Evolutionary conservation across 2,329 filamentous ascomycete genomes (phyloP), one percentile per base, ranked within the genome.

Genomic region (Fusarium transvaalense): DNA sequence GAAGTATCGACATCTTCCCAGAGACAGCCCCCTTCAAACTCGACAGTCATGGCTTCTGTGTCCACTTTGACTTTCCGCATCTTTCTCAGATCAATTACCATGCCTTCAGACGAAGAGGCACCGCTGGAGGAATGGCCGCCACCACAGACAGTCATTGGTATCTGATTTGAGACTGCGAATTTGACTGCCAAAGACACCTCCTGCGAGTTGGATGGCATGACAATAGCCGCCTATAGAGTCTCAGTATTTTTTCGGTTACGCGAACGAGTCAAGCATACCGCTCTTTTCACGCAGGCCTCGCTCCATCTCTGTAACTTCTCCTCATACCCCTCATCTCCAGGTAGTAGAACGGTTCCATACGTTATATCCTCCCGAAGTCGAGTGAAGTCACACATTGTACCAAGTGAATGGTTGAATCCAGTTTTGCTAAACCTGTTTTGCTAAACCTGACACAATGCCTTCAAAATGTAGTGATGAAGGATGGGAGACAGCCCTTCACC

Each of bases 51-150:
- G 12, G 77, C 75, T 6, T 77, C 75, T 1, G 72, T 25, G 51
- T 88, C 80, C 19, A 89, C 82, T 2, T 71, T 76, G 9, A 88
- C 85, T 2, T 75, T 71, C 10, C 81, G 78, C 82, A 89, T 84
- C 37, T 80, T 77, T 2, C 79, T 78, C 4, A 89, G 78, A 71
- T 88, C 85, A 59, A 89, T 84, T 4, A 88, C 80, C 17, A 89
- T 77, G 10, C 83, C 82, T 12, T 83, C 83, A 2, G 82, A 82
- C 3, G 83, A 85, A 6, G 72, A 83, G 3, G 82, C 79, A 1
- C 85, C 86, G 7, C 81, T 80, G 0, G 86, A 86, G 0, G 85
- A 85, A 75, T 89, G 87, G 0, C 85, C 85, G 13, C 87, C 86
- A 6, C 86, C 83, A 54, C 82, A 81, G 13, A 88, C 82, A 0